These are phyloP conservation scores for Filosporella fistucella DNA, from an alignment of 495 filamentous ascomycete genomes.

Conservation along the genomic window DNA sequence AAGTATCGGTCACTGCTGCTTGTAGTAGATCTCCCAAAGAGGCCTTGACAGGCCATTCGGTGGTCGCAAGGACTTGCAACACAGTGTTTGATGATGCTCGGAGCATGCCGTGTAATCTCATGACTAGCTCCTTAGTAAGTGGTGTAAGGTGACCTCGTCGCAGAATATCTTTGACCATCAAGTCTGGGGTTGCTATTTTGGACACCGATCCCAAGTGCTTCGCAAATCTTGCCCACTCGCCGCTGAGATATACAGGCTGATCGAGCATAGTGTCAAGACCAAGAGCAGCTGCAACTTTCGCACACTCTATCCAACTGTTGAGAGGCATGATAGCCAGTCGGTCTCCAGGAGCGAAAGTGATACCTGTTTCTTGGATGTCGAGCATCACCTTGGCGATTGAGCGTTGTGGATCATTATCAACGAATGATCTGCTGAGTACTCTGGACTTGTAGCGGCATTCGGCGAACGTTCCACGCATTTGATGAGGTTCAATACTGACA, in stretches of 20 bases:
- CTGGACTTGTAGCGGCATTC: slow-evolving; percentile 29
- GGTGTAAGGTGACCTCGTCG: slow-evolving; percentile 28
- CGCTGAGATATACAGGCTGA: slow-evolving; percentile 22
- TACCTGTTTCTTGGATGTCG: slow-evolving; percentile 27
- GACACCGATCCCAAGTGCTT: slow-evolving; percentile 25
- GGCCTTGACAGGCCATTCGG: slow-evolving; percentile 29
- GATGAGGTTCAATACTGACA: slow-evolving; percentile 26
- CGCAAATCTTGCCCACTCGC: slow-evolving; percentile 27
- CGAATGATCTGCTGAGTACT: slow-evolving; percentile 19
- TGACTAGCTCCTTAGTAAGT: slow-evolving; percentile 27
- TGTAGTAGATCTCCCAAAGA: slow-evolving; percentile 28
- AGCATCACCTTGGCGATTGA: slow-evolving; percentile 27
- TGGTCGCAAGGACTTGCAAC: slow-evolving; percentile 24
- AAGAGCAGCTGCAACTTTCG: slow-evolving; percentile 26
- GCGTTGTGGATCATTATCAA: slow-evolving; percentile 25
- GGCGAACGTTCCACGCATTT: slow-evolving; percentile 31
- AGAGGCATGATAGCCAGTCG: slow-evolving; percentile 31
- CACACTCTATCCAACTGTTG: slow-evolving; percentile 25
- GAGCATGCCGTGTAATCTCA: slow-evolving; percentile 22
- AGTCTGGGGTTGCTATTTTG: slow-evolving; percentile 7
- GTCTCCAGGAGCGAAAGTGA: slow-evolving; percentile 32
- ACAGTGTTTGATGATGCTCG: slow-evolving; percentile 26
- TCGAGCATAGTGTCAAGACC: slow-evolving; percentile 25
- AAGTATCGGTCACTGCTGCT: slow-evolving; percentile 23
- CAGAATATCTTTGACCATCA: slow-evolving; percentile 28